A percentile compares a stretch with the other conserved stretches of the same genome.
phyloP scores from a whole-genome alignment of 2,329 filamentous ascomycete genomes.

The Aspergillus fumigatus region DNA sequence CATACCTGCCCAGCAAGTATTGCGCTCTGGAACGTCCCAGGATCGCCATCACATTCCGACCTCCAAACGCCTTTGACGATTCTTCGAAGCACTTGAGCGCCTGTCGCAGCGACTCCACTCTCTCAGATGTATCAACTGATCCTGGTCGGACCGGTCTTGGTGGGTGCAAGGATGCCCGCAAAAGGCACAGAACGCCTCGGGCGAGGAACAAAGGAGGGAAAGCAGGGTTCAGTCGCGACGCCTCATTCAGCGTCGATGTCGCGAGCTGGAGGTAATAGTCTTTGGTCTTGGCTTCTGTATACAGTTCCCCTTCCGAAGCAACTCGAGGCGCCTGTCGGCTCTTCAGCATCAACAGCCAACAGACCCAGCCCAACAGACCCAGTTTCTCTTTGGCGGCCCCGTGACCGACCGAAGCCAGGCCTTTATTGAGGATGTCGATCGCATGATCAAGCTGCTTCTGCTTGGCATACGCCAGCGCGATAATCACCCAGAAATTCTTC shows the following conservation, averaged over 20 bases:
- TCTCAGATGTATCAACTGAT: conserved; percentile 63
- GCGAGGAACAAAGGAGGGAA: conserved; percentile 90
- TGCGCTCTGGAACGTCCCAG: conserved; percentile 84
- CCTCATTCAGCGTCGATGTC: conserved; percentile 90
- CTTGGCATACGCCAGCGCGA: conserved; percentile 93
- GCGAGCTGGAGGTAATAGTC: conserved; percentile 87
- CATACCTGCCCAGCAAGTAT: conserved; percentile 81
- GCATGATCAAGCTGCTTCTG: conserved; percentile 87
- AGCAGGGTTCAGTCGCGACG: conserved; percentile 86
- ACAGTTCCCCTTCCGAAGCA: conserved; percentile 58
- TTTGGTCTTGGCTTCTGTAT: conserved; percentile 78
- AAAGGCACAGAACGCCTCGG: conserved; percentile 79
- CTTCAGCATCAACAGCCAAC: conserved; percentile 89
- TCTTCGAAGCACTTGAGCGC: conserved; percentile 95
- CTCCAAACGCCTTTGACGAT: conserved; percentile 75
- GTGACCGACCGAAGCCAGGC: conserved; percentile 65
- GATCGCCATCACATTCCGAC: conserved; percentile 85
- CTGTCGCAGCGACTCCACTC: conserved; percentile 72
- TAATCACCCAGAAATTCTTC: conserved; percentile 96
- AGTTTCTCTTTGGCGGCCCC: conserved; percentile 75
- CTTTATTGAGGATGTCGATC: conserved; percentile 66
- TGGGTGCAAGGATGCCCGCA: conserved; percentile 78
- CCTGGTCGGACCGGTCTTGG: conserved; percentile 63
- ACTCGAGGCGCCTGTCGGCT: conserved; percentile 73
- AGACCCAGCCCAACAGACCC: conserved; percentile 76